A percentile compares a stretch with the other conserved stretches of the same genome.
These are phyloP conservation scores for Erysimum cheiri DNA, from an alignment of 441 rosid species.

Conservation along the genomic window DNA sequence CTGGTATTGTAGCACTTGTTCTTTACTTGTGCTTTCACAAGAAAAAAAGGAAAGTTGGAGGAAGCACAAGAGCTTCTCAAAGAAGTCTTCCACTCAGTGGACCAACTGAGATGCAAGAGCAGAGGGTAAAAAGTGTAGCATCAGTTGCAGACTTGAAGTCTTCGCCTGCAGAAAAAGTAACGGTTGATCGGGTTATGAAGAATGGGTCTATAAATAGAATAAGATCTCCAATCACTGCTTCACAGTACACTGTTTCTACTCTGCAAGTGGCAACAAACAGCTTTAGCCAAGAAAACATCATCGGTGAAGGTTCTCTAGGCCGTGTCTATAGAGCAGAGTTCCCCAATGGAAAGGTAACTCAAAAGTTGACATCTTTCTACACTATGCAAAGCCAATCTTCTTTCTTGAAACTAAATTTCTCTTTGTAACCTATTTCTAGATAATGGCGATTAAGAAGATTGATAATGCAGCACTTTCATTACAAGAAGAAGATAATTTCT, in stretches of 20 bases:
- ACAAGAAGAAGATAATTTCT: slow-evolving; percentile 91
- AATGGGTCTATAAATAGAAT: slow-evolving; percentile 73
- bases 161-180: slow-evolving; percentile 71
- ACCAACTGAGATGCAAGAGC: slow-evolving; percentile 65
- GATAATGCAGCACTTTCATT: slow-evolving; percentile 85
- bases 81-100: slow-evolving; percentile 63
- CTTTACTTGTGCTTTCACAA: slow-evolving; percentile 60
- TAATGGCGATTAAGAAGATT: slow-evolving; percentile 89
- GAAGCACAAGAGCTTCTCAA: slow-evolving; percentile 52
- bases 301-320: slow-evolving; percentile 98
- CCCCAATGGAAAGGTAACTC: slow-evolving; percentile 79
- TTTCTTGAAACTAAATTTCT: slow-evolving; percentile 3
- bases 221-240: slow-evolving; percentile 83
- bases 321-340: slow-evolving; percentile 95
- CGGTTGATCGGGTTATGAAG: slow-evolving; percentile 65
- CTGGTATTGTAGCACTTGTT: slow-evolving; percentile 54
- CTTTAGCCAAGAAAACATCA: slow-evolving; percentile 84
- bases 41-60: slow-evolving; percentile 54
- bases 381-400: not conserved
- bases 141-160: slow-evolving; percentile 75
- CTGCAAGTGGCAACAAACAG: slow-evolving; percentile 91
- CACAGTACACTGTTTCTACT: slow-evolving; percentile 81
- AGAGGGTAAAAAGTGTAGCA: slow-evolving; percentile 65
- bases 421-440: slow-evolving; percentile 49
- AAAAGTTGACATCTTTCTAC: slow-evolving; percentile 2